Evolutionary conservation across 352 stramenopile genomes (phyloP), one percentile per base, ranked within the genome.

Genomic region (Phytopythium chamaehyphon): DNA sequence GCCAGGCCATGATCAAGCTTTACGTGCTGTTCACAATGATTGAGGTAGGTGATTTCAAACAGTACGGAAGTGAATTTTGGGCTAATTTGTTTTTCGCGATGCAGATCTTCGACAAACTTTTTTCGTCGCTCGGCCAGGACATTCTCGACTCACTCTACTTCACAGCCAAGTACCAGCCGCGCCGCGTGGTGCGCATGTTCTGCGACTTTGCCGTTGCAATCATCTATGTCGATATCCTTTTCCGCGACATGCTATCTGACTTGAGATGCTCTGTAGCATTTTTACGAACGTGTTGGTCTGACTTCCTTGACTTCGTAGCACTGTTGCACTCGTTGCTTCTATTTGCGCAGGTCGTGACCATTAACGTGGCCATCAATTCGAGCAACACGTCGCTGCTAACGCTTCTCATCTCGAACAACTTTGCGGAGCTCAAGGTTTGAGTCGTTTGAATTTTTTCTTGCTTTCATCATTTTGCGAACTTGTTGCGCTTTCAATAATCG

Each of bases 11-110:
- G 86, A 97, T 99, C 53, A 99, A 99, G 66, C 80, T 99, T 4
- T 99, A 99, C 67, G 93, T 99, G 38, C 64, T 99, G 24, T 98
- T 98, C 60, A 97, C 93, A 10, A 99, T 99, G 77, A 93, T 99
- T 19, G 97, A 99, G 63, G 69, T 75, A 24, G 2, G 62, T 23
- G 2, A 15, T 14, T 9, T 51, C 56, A n/a, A n/a, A n/a, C n/a
- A n/a, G n/a, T n/a, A n/a, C n/a, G n/a, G n/a, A n/a, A n/a, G n/a
- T n/a, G 18, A 14, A 15, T 35, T n/a, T 40, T 23, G 22, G 5
- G 11, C 2, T 52, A 24, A 15, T 4, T 7, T 36, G 5, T 11
- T 23, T 46, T 14, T 23, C 22, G 1, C 55, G 28, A 3, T 8
- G 19, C 43, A 79, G 73, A 97, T 99, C 42, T 98, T 99, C 60